Evolutionary conservation across 2,329 filamentous ascomycete species (phyloP).

Genomic region (Zelopaecilomyces penicillatus): DNA sequence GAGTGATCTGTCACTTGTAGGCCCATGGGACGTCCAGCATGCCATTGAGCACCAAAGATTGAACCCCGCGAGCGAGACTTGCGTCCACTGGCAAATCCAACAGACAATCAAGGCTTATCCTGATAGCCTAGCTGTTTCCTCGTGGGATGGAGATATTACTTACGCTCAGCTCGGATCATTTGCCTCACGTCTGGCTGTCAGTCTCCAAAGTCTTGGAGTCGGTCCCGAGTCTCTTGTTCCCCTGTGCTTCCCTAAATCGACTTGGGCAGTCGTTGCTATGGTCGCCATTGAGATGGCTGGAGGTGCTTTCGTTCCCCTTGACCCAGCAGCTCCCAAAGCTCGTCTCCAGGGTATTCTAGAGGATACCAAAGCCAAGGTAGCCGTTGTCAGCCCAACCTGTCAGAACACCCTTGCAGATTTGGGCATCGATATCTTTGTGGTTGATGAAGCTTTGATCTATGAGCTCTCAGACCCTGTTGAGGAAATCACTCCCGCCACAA

Average conservation of each 20-base stretch:
- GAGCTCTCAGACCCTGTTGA: not conserved
- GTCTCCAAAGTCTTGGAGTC: constrained; percentile 3
- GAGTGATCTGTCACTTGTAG: not conserved
- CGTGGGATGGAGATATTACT: constrained; percentile 11
- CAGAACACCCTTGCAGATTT: not conserved
- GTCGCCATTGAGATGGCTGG: constrained; percentile 10
- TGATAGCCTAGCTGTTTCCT: constrained; percentile 1
- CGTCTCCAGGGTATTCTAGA: constrained; percentile 6
- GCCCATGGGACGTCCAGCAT: constrained; percentile 4
- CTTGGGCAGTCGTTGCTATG: constrained; percentile 10
- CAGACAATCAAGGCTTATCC: constrained; percentile 3
- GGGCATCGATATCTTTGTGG: not conserved
- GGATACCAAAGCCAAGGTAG: constrained; percentile 3
- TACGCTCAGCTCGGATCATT: constrained; percentile 5
- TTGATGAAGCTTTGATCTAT: constrained; percentile 1
- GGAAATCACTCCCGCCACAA: not conserved
- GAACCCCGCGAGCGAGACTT: constrained; percentile 4
- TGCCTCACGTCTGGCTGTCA: constrained; percentile 3
- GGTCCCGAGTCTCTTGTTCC: constrained; percentile 6
- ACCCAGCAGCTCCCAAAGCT: constrained; percentile 6
- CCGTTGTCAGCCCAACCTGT: not conserved
- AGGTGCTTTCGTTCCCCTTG: constrained; percentile 10
- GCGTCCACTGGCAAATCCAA: constrained; percentile 8
- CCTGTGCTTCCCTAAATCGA: constrained; percentile 11
- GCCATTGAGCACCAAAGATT: constrained; percentile 1